Evolutionary conservation across 208 protist species (phyloP).

Genomic region (Acanthamoeba triangularis): DNA sequence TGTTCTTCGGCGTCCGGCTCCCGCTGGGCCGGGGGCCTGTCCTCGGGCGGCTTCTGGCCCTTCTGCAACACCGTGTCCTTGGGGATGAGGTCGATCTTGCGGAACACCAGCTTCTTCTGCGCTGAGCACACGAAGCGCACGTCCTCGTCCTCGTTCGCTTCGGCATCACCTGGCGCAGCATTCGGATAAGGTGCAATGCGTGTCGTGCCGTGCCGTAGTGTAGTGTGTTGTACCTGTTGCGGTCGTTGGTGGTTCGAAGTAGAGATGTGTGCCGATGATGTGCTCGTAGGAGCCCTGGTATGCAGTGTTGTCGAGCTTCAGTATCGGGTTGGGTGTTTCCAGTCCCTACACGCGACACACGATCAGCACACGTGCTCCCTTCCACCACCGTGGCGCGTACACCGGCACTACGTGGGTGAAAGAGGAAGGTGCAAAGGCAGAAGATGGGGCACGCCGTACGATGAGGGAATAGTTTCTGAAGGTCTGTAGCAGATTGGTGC

Average conservation of each 20-base stretch:
- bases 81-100: conserved; percentile 39
- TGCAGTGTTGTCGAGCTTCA: conserved; percentile 38
- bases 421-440: not conserved
- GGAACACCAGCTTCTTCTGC: conserved; percentile 54
- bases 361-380: not conserved
- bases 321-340: conserved; percentile 10
- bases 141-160: not conserved
- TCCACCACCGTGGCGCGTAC: not conserved
- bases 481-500: conserved; percentile 65
- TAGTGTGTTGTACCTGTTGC: not conserved
- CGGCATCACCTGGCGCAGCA: not conserved
- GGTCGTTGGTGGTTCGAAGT: not conserved
- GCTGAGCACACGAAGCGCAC: not conserved
- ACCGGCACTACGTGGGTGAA: too few species aligned
- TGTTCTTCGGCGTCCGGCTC: not conserved
- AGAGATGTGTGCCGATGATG: conserved; percentile 54
- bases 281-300: conserved; percentile 59
- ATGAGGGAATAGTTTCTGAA: conserved; percentile 39
- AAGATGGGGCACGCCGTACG: not conserved
- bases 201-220: not conserved
- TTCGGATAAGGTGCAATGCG: not conserved
- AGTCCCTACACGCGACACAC: not conserved
- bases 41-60: not conserved
- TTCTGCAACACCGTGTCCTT: not conserved
- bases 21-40: not conserved